Percentiles rank a stretch among this genome's conserved stretches.
phyloP scores from a whole-genome alignment of 2,329 filamentous ascomycete species.

The Diaporthe sp. region DNA sequence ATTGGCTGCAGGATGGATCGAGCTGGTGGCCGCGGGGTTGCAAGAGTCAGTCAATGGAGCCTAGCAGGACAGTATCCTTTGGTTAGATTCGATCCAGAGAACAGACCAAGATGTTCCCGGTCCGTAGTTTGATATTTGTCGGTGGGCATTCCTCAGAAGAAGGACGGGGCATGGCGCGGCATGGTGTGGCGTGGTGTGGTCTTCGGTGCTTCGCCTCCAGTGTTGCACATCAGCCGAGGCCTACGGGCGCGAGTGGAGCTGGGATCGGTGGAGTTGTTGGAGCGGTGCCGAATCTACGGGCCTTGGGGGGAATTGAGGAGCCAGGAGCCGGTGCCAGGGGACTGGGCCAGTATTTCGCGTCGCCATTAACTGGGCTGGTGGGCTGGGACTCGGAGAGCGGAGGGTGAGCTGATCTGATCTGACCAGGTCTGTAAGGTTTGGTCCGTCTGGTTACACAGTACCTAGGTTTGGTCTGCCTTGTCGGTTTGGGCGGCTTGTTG shows the following conservation, averaged over 20 bases:
- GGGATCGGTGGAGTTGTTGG: not conserved
- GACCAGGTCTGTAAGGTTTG: not conserved
- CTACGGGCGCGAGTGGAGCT: not conserved
- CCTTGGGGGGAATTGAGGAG: not conserved
- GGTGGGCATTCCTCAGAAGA: not conserved
- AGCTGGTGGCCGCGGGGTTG: not conserved
- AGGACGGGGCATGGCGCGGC: not conserved
- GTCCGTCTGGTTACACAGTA: not conserved
- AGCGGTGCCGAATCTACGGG: not conserved
- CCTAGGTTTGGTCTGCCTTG: not conserved
- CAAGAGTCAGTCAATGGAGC: not conserved
- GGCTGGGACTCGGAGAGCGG: no score
- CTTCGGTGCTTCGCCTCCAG: not conserved
- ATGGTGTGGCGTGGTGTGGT: not conserved
- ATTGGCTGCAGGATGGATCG: not conserved
- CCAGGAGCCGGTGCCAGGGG: not conserved
- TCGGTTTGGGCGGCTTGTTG: not conserved
- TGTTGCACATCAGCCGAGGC: not conserved
- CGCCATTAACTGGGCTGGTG: not conserved
- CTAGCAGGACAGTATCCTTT: not conserved
- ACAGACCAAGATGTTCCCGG: not conserved
- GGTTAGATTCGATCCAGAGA: not conserved
- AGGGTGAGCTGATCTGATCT: not conserved
- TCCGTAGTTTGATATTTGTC: not conserved
- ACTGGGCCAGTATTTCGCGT: no score